Conservation (phyloP, 805 yeast genomes). For the Ogataea siamensis region DNA sequence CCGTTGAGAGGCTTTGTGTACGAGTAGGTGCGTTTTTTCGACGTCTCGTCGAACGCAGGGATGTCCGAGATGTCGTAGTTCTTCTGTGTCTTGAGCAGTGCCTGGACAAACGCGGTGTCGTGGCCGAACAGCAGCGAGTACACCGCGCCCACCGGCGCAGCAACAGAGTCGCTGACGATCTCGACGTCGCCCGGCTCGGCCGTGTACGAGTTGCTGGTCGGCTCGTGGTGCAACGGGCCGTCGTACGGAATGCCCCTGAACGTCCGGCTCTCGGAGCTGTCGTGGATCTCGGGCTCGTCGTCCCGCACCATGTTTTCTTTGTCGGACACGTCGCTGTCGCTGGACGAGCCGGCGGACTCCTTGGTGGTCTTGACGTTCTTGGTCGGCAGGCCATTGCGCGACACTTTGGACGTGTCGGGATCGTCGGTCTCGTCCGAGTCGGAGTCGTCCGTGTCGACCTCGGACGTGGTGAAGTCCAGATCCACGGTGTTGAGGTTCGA, state of each 20-base stretch:
- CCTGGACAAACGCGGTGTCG: constrained; percentile 44
- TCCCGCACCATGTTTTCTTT: constrained; percentile 34
- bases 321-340: constrained; percentile 31
- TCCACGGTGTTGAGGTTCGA: constrained; percentile 21
- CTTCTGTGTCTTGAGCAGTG: constrained; percentile 55
- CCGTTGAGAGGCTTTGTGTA: constrained; percentile 65
- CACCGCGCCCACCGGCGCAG: constrained; percentile 66
- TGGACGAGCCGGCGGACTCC: constrained; percentile 25
- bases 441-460: constrained; percentile 37
- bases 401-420: constrained; percentile 16
- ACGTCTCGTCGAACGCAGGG: constrained; percentile 35
- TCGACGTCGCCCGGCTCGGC: constrained; percentile 51
- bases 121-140: constrained; percentile 61
- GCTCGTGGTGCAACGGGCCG: constrained; percentile 39
- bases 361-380: constrained; percentile 10
- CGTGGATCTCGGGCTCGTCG: constrained; percentile 23
- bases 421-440: constrained; percentile 27
- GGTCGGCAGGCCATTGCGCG: constrained; percentile 12
- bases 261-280: constrained; percentile 23
- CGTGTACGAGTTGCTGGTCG: constrained; percentile 40
- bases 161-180: constrained; percentile 49
- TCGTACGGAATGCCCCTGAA: constrained; percentile 40
- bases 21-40: constrained; percentile 45
- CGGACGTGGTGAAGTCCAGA: constrained; percentile 27
- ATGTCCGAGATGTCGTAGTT: constrained; percentile 58